phyloP scores from a whole-genome alignment of 257 asterid genomes.

The Mitragyna speciosa region DNA sequence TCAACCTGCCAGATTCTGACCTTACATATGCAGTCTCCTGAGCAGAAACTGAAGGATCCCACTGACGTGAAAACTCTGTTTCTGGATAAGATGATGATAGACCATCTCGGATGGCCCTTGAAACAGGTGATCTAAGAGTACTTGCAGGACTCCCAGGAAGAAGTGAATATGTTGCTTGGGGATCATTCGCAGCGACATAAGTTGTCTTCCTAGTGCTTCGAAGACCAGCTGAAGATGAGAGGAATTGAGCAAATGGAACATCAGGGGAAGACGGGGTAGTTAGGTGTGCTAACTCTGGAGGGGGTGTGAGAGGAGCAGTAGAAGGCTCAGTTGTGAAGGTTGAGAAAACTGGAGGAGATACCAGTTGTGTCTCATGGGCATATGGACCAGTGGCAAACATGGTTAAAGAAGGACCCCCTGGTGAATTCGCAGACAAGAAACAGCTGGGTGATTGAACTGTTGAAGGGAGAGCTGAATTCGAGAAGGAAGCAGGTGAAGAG shows the following conservation, averaged over 20 bases:
- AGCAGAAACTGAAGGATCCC: constrained; percentile 52
- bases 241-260: constrained; percentile 81
- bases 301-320: constrained; percentile 87
- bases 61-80: constrained; percentile 47
- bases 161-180: constrained; percentile 64
- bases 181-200: constrained; percentile 47
- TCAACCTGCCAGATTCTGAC: constrained; percentile 57
- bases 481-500: constrained; percentile 83
- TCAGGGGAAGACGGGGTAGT: constrained; percentile 97
- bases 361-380: constrained; percentile 80
- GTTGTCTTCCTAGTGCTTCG: constrained; percentile 40
- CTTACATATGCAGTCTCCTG: constrained; percentile 43
- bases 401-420: constrained; percentile 63
- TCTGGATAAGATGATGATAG: constrained; percentile 41
- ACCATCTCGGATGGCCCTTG: constrained; percentile 44
- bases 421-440: constrained; percentile 74
- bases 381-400: constrained; percentile 84
- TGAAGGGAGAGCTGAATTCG: constrained; percentile 70
- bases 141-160: constrained; percentile 82
- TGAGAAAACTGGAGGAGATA: constrained; percentile 88
- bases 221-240: constrained; percentile 53
- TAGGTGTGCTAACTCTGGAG: constrained; percentile 77
- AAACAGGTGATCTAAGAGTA: constrained; percentile 60
- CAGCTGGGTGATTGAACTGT: constrained; percentile 81
- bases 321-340: constrained; percentile 90